These are phyloP conservation scores for Mercurialis annua DNA, from an alignment of 345 rosid species.

Conservation along the genomic window DNA sequence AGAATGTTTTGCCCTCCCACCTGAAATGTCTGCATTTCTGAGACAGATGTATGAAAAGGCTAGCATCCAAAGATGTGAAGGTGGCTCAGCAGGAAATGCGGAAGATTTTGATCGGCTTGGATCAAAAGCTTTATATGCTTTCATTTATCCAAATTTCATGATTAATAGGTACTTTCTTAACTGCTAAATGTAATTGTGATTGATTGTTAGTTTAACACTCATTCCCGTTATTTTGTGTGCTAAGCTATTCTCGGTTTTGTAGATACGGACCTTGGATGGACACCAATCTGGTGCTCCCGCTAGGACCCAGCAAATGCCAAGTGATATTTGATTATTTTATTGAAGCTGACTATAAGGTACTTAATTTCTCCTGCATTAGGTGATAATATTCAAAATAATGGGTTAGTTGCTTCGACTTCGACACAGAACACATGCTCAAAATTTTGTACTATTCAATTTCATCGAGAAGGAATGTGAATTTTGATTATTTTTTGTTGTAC, in stretches of 20 bases:
- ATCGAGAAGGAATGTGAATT: background rate
- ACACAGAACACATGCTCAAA: background rate
- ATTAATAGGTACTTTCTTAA: slow-evolving; percentile 55
- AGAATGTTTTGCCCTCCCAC: background rate
- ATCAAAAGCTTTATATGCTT: slow-evolving; percentile 71
- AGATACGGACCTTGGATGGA: slow-evolving; percentile 99
- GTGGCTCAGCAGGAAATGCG: slow-evolving; percentile 39
- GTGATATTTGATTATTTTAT: slow-evolving; percentile 88
- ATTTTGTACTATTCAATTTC: too few relatives aligned
- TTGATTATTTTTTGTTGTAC: background rate
- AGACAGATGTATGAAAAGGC: slow-evolving; percentile 62
- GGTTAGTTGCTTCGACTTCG: background rate
- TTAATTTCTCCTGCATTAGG: background rate
- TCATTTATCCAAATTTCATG: slow-evolving; percentile 95
- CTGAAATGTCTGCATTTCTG: slow-evolving; percentile 11
- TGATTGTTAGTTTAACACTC: background rate
- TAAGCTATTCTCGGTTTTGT: background rate
- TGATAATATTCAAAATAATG: background rate
- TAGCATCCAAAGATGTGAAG: slow-evolving; percentile 78
- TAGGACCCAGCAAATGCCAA: slow-evolving; percentile 65
- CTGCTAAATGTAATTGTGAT: background rate
- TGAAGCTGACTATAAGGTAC: slow-evolving; percentile 60
- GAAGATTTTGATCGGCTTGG: slow-evolving; percentile 64
- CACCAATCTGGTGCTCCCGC: slow-evolving; percentile 78
- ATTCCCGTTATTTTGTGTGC: background rate